Conservation (phyloP, 768 basidiomycete genomes). For the Mycena epipterygia region DNA sequence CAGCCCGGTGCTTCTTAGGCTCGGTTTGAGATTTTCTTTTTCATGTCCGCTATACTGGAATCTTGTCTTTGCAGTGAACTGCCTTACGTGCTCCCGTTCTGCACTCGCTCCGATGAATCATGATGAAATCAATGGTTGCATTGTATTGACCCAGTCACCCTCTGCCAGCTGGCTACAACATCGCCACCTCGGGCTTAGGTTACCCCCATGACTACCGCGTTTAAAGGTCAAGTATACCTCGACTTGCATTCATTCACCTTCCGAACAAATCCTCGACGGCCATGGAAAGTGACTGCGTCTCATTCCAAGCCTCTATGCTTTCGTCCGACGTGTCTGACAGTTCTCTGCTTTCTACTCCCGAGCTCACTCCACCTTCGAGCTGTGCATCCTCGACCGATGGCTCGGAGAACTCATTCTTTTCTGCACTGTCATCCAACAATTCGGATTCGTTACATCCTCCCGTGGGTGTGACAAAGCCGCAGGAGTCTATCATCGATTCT, state of each 20-base stretch:
- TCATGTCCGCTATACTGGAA: no score
- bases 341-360: conserved; percentile 18
- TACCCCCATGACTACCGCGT: neutral
- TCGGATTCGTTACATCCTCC: neutral
- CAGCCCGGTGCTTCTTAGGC: no score
- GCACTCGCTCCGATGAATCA: conserved; percentile 7
- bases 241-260: neutral
- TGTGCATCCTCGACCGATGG: conserved; percentile 15
- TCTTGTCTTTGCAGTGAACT: no score
- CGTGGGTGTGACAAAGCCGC: neutral
- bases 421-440: conserved; percentile 6
- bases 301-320: conserved; percentile 2
- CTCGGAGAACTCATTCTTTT: conserved; percentile 25
- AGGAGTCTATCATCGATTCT: neutral
- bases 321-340: conserved; percentile 2
- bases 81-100: neutral
- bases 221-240: conserved; percentile 5
- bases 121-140: conserved; percentile 5
- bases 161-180: conserved; percentile 16
- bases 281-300: conserved; percentile 18
- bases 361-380: conserved; percentile 24
- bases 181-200: neutral
- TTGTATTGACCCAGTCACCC: neutral
- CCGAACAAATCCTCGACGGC: conserved; percentile 6
- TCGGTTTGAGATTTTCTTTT: no score